phyloP scores from a whole-genome alignment of 2,329 filamentous ascomycete species.

The Diaporthe humulicola region DNA sequence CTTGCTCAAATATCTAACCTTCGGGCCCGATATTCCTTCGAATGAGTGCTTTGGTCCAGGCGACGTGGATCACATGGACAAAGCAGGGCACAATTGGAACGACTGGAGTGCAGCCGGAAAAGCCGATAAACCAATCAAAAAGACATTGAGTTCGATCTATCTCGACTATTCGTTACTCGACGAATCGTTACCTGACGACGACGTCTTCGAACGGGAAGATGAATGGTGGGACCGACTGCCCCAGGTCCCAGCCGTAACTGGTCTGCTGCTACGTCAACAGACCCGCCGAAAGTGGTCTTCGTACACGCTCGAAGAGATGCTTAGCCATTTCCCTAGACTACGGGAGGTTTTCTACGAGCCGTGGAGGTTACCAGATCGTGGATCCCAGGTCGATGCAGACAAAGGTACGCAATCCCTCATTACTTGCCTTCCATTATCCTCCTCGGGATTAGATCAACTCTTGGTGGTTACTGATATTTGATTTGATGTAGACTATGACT shows the following conservation, averaged over 20 bases:
- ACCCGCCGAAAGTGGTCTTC: background rate
- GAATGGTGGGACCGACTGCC: background rate
- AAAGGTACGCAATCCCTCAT: background rate
- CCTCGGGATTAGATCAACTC: too few relatives aligned
- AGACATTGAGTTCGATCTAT: background rate
- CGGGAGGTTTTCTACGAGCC: conserved; percentile 50
- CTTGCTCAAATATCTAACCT: background rate
- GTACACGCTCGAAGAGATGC: conserved; percentile 45
- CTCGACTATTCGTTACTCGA: background rate
- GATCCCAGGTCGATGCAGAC: conserved; percentile 32
- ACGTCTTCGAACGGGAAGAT: background rate
- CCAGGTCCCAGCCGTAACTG: background rate
- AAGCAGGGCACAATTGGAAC: background rate
- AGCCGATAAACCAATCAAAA: background rate
- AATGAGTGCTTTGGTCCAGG: background rate
- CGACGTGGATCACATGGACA: background rate
- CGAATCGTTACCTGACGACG: background rate
- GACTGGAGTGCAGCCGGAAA: background rate
- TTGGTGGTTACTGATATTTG: background rate
- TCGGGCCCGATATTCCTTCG: background rate
- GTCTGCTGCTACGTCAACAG: background rate
- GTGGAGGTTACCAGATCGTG: conserved; percentile 46
- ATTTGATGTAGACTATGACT: background rate
- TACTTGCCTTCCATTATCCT: background rate
- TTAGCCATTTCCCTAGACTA: conserved; percentile 48